Evolutionary conservation across 1,284 basidiomycete species (phyloP).

Genomic region (Ganoderma leucocontextum): DNA sequence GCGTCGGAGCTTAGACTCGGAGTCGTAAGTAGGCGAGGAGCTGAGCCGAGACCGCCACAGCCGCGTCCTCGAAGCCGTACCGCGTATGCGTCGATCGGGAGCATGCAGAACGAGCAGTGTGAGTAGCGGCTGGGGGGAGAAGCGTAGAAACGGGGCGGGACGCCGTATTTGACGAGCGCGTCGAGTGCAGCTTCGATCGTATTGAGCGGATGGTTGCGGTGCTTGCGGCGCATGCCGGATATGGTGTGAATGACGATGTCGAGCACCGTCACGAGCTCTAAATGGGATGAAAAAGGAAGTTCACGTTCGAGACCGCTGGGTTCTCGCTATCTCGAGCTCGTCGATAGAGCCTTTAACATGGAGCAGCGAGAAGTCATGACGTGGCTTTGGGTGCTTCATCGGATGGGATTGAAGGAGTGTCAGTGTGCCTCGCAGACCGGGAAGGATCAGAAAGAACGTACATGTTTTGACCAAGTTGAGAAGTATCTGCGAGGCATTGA

Average conservation of each 20-base stretch:
- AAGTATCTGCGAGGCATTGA: too few relatives aligned
- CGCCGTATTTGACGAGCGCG: constrained; percentile 40
- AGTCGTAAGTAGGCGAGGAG: constrained; percentile 44
- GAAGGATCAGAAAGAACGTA: not conserved
- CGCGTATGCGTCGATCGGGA: constrained; percentile 47
- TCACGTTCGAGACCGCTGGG: not conserved
- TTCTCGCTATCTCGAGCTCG: too few relatives aligned
- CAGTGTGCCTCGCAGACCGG: not conserved
- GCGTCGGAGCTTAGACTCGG: constrained; percentile 45
- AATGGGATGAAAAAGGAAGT: not conserved
- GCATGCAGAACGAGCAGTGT: constrained; percentile 40
- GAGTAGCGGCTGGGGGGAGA: constrained; percentile 37
- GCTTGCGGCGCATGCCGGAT: constrained; percentile 41
- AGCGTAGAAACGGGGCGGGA: constrained; percentile 29
- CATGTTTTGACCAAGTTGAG: too few relatives aligned
- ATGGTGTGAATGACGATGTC: constrained; percentile 44
- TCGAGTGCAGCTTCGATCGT: constrained; percentile 36
- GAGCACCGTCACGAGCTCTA: constrained; percentile 19
- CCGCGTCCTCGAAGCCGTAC: constrained; percentile 42
- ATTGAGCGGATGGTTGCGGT: constrained; percentile 36
- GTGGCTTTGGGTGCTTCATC: not conserved
- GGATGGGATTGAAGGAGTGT: not conserved
- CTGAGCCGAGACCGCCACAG: constrained; percentile 42
- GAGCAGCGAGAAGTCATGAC: not conserved
- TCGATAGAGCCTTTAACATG: too few relatives aligned